A percentile compares a stretch with the other conserved stretches of the same genome.
phyloP scores from a whole-genome alignment of 116 monocot genomes.

The Trichopus zeylanicus region DNA sequence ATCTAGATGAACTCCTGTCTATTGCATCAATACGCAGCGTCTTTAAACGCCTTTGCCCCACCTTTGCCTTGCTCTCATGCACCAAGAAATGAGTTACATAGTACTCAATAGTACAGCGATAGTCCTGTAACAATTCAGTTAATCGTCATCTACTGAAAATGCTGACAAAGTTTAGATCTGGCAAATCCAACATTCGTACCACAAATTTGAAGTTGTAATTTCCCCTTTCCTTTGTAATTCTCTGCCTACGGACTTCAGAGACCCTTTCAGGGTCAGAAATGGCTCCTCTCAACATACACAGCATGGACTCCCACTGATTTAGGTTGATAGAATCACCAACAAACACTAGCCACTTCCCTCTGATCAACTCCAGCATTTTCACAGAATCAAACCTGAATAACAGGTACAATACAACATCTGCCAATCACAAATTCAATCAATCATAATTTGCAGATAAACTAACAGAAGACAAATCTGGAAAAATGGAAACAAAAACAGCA shows the following conservation, averaged over 20 bases:
- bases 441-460: background rate
- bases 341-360: slow-evolving; percentile 18
- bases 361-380: too few relatives aligned
- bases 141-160: slow-evolving; percentile 8
- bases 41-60: slow-evolving; percentile 38
- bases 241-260: too few relatives aligned
- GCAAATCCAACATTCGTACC: too few relatives aligned
- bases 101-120: slow-evolving; percentile 83
- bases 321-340: slow-evolving; percentile 91
- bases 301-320: slow-evolving; percentile 59
- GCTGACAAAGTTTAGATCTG: background rate
- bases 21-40: slow-evolving; percentile 73
- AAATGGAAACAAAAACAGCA: background rate
- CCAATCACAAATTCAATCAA: background rate
- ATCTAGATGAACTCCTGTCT: slow-evolving; percentile 72
- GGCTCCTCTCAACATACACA: too few relatives aligned
- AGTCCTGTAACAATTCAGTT: slow-evolving; percentile 48
- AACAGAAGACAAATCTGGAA: background rate
- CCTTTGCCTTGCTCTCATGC: slow-evolving; percentile 70
- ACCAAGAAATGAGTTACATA: slow-evolving; percentile 88
- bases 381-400: too few relatives aligned
- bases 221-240: slow-evolving; percentile 2
- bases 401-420: too few relatives aligned
- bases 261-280: too few relatives aligned
- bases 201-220: too few relatives aligned